Base-by-base conservation (phyloP, 2,329 filamentous ascomycete genomes). In the Didymella pinodella region DNA sequence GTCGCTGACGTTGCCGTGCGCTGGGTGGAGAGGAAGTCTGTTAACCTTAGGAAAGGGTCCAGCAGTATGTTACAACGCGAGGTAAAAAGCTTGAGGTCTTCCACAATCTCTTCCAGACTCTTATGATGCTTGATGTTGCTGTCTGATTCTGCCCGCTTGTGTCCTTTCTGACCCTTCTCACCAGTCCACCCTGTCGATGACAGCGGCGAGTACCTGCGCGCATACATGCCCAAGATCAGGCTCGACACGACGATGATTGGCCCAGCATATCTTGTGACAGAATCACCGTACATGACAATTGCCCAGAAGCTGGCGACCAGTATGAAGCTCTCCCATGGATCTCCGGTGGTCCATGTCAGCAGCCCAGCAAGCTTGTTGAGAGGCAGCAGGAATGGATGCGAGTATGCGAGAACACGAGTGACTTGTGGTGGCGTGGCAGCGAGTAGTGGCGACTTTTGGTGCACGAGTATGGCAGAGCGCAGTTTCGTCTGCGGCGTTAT, bases 271-370 rank as follows among this genome's bases (percentile, higher is more conserved):
- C 90, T 86, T 65, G 97, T 83, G n/a, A 96, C 82, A 20, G 86
- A 81, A 80, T 96, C 93, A 47, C 93, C 93, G 75, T 98, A 98
- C 20, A 97, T 83, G 14, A 92, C 89, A 11, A 88, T 79, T 3
- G 88, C 90, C 95, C 95, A 99, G 74, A 97, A 99, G 31, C 81
- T 84, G 18, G 88, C 88, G 3, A 99, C 84, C 31, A 99, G 77
- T 61, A 99, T 82, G 73, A 98, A 99, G 82, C 93, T 97, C 82
- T 98, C 93, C 94, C 94, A 99, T 0, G 93, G 88, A 75, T 99
- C 95, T 38, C 87, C 90, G 0, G 90, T 93, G 8, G 92, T 97
- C 95, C 95, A 99, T 80, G 91, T 97, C 63, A 99, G 74, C 61
- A 99, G 81, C 0, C 94, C 95, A 2, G 86, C 90, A 16, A 96